Conservation (phyloP, 2,329 filamentous ascomycete species). For the Harringtonia aguacate region DNA sequence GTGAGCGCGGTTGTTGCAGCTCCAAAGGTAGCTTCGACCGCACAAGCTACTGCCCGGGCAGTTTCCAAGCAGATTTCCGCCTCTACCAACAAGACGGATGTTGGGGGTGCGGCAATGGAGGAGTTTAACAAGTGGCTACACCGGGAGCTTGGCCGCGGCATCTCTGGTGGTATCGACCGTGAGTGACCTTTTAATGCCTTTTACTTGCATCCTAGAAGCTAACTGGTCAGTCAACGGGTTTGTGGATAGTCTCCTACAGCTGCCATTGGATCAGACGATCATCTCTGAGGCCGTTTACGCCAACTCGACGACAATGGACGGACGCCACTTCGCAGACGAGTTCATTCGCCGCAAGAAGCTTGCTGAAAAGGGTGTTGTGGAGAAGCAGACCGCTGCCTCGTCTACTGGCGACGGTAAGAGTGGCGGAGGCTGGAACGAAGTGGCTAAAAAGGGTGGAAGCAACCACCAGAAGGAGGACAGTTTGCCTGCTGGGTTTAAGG, state of each 20-base stretch:
- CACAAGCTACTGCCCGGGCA: constrained; percentile 22
- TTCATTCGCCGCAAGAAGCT: constrained; percentile 88
- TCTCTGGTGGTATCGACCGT: constrained; percentile 41
- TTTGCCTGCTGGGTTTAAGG: constrained; percentile 63
- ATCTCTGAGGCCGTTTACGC: constrained; percentile 87
- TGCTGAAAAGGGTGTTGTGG: constrained; percentile 73
- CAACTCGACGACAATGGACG: constrained; percentile 81
- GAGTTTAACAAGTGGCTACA: constrained; percentile 94
- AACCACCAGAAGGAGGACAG: constrained; percentile 31
- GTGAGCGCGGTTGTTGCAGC: constrained; percentile 26
- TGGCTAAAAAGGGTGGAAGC: constrained; percentile 77
- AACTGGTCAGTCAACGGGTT: constrained; percentile 62
- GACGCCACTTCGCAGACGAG: constrained; percentile 86
- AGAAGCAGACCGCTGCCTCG: constrained; percentile 49
- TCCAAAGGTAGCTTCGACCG: constrained; percentile 28
- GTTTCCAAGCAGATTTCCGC: constrained; percentile 38
- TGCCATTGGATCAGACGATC: constrained; percentile 68
- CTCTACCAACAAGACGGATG: constrained; percentile 29
- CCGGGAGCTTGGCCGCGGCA: constrained; percentile 66
- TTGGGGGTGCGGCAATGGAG: constrained; percentile 53
- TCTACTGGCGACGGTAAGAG: constrained; percentile 27
- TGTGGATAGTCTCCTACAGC: constrained; percentile 60
- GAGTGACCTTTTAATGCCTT: constrained; percentile 20
- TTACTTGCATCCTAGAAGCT: neutral
- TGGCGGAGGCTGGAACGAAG: constrained; percentile 82